Evolutionary conservation across 1,284 basidiomycete genomes (phyloP), one percentile per base, ranked within the genome.

Genomic region (Fomitiporia mediterranea): DNA sequence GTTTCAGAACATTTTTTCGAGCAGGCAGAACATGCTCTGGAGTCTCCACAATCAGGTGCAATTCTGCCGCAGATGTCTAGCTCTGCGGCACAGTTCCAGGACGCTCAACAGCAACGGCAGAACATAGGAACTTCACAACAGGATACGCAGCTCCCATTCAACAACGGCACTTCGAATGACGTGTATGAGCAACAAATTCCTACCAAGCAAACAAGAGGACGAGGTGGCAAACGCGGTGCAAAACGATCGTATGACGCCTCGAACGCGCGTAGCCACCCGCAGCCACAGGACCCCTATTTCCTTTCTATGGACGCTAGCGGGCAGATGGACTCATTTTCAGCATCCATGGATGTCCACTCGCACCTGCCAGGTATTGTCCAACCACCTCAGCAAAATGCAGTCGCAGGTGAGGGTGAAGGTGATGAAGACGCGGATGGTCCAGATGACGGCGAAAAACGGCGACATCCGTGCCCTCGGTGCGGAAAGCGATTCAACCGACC

Each of bases 401-500:
- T 3, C n/a, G 50, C 27, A 28, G 37, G 17, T 17, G 44, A 23
- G 44, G 44, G 21, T 11, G 50, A 42, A 28, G 50, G 17, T 15
- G 43, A 49, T 13, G 51, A 37, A 17, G 68, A 51, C 66, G 68
- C 55, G 79, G 80, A 62, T 78, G 80, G 63, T 46, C 6, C 43
- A 46, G 25, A 19, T 46, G 43, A 46, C 2, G 43, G 43, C 9
- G 39, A 38, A 42, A 52, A 38, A 27, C 35, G 50, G 27, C 6
- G 34, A 9, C 84, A 89, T 60, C 72, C 80, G 34, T 89, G 86
- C 60, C 74, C 77, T 0, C 80, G 78, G 35, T 89, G 86, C 68
- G 72, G 72, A 58, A 86, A 87, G 68, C 75, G 83, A 23, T 89
- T 89, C 73, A 89, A 88, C 67, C 77, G 87, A 4, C 87, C 87